These are phyloP conservation scores for Claviceps sp. DNA, from an alignment of 2,329 filamentous ascomycete species.

Conservation along the genomic window DNA sequence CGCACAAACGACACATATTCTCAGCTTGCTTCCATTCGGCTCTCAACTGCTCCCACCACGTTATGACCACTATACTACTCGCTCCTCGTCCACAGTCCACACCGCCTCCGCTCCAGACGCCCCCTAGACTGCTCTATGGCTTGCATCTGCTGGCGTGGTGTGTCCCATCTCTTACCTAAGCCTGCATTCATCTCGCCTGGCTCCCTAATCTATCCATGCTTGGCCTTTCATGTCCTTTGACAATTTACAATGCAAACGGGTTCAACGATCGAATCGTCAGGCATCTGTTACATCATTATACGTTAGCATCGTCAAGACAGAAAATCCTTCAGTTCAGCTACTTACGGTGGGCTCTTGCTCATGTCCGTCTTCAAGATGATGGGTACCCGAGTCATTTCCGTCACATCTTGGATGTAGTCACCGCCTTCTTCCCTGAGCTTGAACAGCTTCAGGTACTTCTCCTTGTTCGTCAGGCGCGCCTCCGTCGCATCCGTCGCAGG, in stretches of 20 bases:
- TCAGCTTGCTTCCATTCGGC: neutral
- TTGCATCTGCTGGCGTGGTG: conserved; percentile 1
- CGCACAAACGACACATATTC: neutral
- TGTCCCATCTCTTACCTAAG: conserved; percentile 1
- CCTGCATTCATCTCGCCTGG: neutral
- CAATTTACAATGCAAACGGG: conserved; percentile 51
- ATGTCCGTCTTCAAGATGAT: conserved; percentile 97
- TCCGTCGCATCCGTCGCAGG: conserved; percentile 62
- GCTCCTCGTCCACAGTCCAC: too few relatives aligned
- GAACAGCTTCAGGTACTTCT: conserved; percentile 90
- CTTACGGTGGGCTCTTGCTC: conserved; percentile 98
- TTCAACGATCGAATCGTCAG: conserved; percentile 74
- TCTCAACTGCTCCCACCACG: neutral
- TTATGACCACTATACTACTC: conserved; percentile 2
- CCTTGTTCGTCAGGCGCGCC: conserved; percentile 75
- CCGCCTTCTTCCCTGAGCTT: conserved; percentile 81
- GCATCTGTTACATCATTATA: conserved; percentile 37
- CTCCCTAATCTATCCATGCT: neutral
- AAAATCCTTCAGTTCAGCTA: conserved; percentile 19
- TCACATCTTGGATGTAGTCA: conserved; percentile 95
- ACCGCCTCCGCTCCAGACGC: neutral
- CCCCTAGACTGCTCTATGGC: conserved; percentile 1
- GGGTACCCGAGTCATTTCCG: conserved; percentile 94
- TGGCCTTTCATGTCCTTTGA: neutral
- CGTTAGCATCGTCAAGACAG: neutral